Evolutionary conservation across 495 filamentous ascomycete genomes (phyloP), one percentile per base, ranked within the genome.

Genomic region (Podospora pseudoanserina): DNA sequence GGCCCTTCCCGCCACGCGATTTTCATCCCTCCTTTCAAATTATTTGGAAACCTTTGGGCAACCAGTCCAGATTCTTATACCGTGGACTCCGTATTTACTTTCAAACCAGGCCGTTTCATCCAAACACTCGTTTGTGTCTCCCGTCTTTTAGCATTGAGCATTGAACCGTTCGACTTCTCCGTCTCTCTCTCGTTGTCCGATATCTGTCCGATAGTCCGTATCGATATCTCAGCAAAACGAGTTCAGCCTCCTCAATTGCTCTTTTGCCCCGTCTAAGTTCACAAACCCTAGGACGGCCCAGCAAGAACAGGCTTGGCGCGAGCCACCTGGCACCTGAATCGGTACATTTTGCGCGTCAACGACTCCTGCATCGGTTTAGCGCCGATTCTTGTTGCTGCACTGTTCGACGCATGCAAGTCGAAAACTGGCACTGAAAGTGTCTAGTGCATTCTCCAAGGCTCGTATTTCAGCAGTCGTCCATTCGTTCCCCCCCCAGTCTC

Each of bases 41-140:
- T 62, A 67, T 68, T 67, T 23, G 23, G 65, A 73, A 73, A 69
- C 66, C 26, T 70, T 66, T 65, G 23, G 62, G 58, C 60, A 58
- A 23, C 56, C 59, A 32, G 55, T 65, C 54, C 59, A 19, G 39
- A 18, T 3, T 32, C 30, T 32, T 11, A 23, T 23, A 23, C 23
- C 1, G 23, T 23, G 23, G 23, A 23, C 39, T 11, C 39, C 39
- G 13, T 49, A 49, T 49, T 49, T 11, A 49, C 30, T 32, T 32
- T 32, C 19, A 63, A 60, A 44, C 65, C n/a, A 39, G 64, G 28
- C 60, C 64, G 65, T 70, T 60, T 57, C 60, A 65, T 70, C 55
- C 53, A 70, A 18, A 58, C 68, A 26, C 30, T 70, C 67, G 49
- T 61, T 72, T 67, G 64, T 61, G 60, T 26, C 32, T 70, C 65